phyloP scores from a whole-genome alignment of 345 rosid species.

The Excoecaria agallocha region DNA sequence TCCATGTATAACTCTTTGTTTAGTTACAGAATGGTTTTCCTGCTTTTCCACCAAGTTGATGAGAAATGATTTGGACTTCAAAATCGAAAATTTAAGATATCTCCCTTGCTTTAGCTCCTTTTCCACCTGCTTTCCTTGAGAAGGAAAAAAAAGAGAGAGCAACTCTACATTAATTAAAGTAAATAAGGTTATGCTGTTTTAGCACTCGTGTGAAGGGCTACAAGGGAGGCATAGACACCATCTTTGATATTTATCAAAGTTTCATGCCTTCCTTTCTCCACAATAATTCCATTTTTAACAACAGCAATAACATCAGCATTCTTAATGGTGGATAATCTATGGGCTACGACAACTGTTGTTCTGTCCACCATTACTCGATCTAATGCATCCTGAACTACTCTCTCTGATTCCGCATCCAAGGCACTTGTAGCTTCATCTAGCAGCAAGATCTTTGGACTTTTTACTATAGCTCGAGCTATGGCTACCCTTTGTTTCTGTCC shows the following conservation, averaged over 20 bases:
- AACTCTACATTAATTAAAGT: too few relatives aligned
- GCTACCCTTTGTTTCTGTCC: constrained; percentile 50
- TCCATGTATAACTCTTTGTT: too few relatives aligned
- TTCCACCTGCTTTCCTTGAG: not conserved
- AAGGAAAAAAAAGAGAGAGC: too few relatives aligned
- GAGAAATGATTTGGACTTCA: too few relatives aligned
- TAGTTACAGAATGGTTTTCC: too few relatives aligned
- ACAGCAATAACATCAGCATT: constrained; percentile 54
- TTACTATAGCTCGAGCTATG: constrained; percentile 42
- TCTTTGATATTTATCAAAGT: constrained; percentile 20
- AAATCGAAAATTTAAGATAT: too few relatives aligned
- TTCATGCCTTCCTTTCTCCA: constrained; percentile 44
- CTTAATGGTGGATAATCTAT: constrained; percentile 48
- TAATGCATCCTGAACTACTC: constrained; percentile 47
- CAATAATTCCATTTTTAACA: constrained; percentile 47
- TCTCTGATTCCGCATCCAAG: constrained; percentile 48
- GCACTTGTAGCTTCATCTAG: constrained; percentile 49
- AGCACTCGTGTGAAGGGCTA: constrained; percentile 30
- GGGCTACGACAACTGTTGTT: constrained; percentile 56
- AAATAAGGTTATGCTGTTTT: constrained; percentile 11
- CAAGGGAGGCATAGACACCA: constrained; percentile 26
- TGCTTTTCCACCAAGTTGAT: too few relatives aligned
- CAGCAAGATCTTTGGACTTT: constrained; percentile 41
- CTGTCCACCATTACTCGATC: constrained; percentile 38
- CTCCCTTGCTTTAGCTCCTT: too few relatives aligned